These are phyloP conservation scores for Exophiala sp. DNA, from an alignment of 2,329 filamentous ascomycete genomes.

Conservation along the genomic window DNA sequence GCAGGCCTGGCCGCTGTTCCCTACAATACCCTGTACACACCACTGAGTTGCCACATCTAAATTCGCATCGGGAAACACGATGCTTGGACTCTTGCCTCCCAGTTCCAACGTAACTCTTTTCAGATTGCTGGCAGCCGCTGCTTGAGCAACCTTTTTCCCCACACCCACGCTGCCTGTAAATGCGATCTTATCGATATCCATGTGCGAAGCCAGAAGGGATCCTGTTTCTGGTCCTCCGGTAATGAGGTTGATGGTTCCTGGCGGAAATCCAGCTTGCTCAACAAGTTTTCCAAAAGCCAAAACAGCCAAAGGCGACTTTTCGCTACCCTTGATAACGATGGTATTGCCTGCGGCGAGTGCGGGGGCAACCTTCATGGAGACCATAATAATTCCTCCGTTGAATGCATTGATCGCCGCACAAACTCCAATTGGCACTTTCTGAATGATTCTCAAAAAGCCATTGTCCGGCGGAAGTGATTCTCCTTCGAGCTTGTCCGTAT, in stretches of 20 bases:
- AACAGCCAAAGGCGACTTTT: constrained; percentile 55
- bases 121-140: constrained; percentile 38
- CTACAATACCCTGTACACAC: constrained; percentile 31
- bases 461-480: constrained; percentile 13
- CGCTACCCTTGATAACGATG: constrained; percentile 54
- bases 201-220: constrained; percentile 35
- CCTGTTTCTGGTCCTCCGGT: constrained; percentile 31
- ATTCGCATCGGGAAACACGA: constrained; percentile 35
- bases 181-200: constrained; percentile 40
- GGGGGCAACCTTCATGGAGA: constrained; percentile 41
- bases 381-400: constrained; percentile 41
- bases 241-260: constrained; percentile 57
- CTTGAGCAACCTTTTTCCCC: constrained; percentile 38
- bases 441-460: constrained; percentile 29
- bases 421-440: constrained; percentile 30
- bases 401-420: constrained; percentile 38
- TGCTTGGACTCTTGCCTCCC: constrained; percentile 62
- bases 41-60: constrained; percentile 28
- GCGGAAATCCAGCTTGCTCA: constrained; percentile 70
- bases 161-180: constrained; percentile 38
- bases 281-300: constrained; percentile 63
- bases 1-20: too few species aligned
- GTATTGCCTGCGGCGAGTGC: constrained; percentile 56
- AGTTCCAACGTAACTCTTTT: constrained; percentile 63
- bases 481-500: constrained; percentile 20